Evolutionary conservation across 179 eudicot species (phyloP), one percentile per base, ranked within the genome.

Genomic region (Actinidia chinensis): DNA sequence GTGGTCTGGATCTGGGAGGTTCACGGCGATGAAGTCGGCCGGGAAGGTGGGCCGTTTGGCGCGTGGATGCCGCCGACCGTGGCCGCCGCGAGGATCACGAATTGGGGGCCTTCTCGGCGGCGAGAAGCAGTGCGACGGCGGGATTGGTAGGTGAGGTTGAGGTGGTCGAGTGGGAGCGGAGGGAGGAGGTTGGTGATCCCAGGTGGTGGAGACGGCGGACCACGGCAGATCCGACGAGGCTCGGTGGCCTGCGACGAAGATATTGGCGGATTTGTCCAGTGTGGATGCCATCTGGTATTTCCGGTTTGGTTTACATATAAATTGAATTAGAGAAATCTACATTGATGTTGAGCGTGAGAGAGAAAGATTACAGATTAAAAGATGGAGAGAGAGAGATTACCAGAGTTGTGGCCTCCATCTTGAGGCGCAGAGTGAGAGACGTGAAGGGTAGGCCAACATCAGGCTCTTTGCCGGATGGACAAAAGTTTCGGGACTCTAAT

Each of bases 51-150:
- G n/a, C n/a, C n/a, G n/a, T 86, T 89, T 84, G 89, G 89, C 15
- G 94, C 94, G 79, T 90, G 94, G 78, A 90, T 90, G 4, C 94
- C 94, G 23, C 94, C 94, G 61, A 90, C 94, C 74, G 89, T 90
- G 17, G 94, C 94, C 3, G 94, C 94, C 2, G 94, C 94, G 54
- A 90, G 87, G 82, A 90, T 79, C 59, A 90, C 94, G 63, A 75
- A 86, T 71, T 54, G 73, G 22, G 92, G 94, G 56, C n/a, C n/a
- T 86, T 87, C 74, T 89, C 88, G 46, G 92, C 12, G 76, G 91
- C 80, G 71, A 90, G 89, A 74, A 90, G 89, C 54, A 86, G 33
- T 25, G 86, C 84, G 25, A 90, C 94, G 25, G n/a, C 61, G 79
- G 46, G 88, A 82, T 81, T 90, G 94, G 79, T 65, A 42, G 17